These are phyloP conservation scores for Lumnitzera littorea DNA, from an alignment of 345 rosid species.

Conservation along the genomic window DNA sequence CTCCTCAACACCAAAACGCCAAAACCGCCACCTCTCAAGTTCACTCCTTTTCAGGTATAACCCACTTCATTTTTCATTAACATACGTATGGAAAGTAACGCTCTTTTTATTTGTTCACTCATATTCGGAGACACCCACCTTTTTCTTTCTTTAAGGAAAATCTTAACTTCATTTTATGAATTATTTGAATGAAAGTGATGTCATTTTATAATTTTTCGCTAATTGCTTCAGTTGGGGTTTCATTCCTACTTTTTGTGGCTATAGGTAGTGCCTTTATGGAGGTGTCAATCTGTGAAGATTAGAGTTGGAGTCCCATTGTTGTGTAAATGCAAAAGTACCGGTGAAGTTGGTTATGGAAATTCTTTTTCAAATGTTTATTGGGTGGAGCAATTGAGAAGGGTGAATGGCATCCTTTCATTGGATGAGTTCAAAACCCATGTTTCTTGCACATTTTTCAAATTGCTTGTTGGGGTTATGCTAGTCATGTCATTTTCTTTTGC, in stretches of 20 bases:
- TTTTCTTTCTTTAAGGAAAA: too few relatives aligned
- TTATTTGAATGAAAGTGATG: too few relatives aligned
- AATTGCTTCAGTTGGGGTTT: too few relatives aligned
- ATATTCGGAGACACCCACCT: neutral
- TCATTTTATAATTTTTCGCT: too few relatives aligned
- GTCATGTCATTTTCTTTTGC: slow-evolving; percentile 57
- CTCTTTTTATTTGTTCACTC: neutral
- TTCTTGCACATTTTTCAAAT: slow-evolving; percentile 33
- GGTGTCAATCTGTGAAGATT: neutral
- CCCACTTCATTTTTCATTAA: neutral
- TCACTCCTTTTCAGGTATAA: slow-evolving; percentile 26
- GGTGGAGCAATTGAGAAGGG: slow-evolving; percentile 6
- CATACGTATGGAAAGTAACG: too few relatives aligned
- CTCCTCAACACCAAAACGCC: slow-evolving; percentile 9
- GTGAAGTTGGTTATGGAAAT: neutral
- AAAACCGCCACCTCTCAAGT: slow-evolving; percentile 14
- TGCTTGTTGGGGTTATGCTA: slow-evolving; percentile 40
- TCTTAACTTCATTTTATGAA: too few relatives aligned
- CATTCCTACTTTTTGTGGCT: neutral
- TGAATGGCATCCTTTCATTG: slow-evolving; percentile 3
- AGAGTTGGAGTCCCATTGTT: neutral
- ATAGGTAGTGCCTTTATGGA: neutral
- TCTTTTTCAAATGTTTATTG: neutral
- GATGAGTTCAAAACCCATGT: slow-evolving; percentile 30
- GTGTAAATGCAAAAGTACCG: neutral